Base-by-base conservation (phyloP, 2,329 filamentous ascomycete species). In the Cytospora mali region DNA sequence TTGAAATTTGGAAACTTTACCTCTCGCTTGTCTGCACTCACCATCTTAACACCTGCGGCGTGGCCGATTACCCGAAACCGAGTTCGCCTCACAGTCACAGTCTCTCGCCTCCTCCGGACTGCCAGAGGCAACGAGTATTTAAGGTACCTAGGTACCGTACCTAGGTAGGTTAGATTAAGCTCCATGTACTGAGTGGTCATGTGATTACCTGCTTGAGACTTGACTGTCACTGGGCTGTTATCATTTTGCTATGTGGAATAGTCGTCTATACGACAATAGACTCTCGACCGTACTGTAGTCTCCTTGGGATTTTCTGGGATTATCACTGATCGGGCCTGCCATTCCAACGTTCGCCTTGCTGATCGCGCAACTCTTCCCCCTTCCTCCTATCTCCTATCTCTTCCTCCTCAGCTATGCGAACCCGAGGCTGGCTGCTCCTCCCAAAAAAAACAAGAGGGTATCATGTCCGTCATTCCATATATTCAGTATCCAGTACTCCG, bases 401-500 rank as follows among this genome's bases (percentile, higher is more conserved):
- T n/a, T 4, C 42, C 42, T 13, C 42, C n/a, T 11, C 42, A 46
- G 42, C 42, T 46, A 46, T 11, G 14, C 42, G 42, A 23, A 13
- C 42, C 42, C 42, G 42, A 46, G 9, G 9, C 39, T 21, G 39
- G n/a, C 21, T 23, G 42, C 42, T 46, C 42, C 42, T 23, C 56
- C 28, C 10, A 49, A 57, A 56, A 54, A 49, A 57, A 56, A 54
- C 21, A 49, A 62, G 52, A 58, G 49, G 53, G 39, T 62, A 60
- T 62, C 63, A 61, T 63, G 50, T 23, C 31, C 55, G 3, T 46
- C n/a, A 25, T 23, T 54, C 27, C 53, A n/a, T 46, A 23, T 46
- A 46, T 46, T n/a, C 10, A 7, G 42, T 18, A 23, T 29, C 18
- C 48, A 21, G 18, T 31, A 21, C 18, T 46, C 52, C 53, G 14